Percentiles rank a stretch among this genome's conserved stretches.
phyloP scores from a whole-genome alignment of 345 rosid genomes.

The Noccaea bulbosa region DNA sequence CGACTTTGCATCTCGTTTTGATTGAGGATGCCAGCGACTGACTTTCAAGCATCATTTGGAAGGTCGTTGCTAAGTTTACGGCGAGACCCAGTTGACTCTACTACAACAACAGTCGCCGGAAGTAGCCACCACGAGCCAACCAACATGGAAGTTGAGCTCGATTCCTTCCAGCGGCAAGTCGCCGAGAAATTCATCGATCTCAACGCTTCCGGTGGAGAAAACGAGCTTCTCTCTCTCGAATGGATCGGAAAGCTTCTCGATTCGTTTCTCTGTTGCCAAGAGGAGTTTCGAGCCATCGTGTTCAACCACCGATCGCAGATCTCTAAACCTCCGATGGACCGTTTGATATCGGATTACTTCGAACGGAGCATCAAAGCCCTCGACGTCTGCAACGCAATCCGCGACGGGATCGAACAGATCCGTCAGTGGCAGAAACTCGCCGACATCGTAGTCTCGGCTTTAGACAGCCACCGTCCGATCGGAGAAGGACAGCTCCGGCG shows the following conservation, averaged over 20 bases:
- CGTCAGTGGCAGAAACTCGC: constrained; percentile 69
- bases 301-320: constrained; percentile 47
- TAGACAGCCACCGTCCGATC: constrained; percentile 51
- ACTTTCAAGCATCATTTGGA: constrained; percentile 56
- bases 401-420: constrained; percentile 85
- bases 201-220: constrained; percentile 36
- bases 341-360: constrained; percentile 57
- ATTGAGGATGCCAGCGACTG: constrained; percentile 64
- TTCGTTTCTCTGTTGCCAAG: constrained; percentile 64
- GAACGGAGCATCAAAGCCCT: constrained; percentile 85
- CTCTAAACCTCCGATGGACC: constrained; percentile 54
- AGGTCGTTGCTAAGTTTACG: constrained; percentile 57
- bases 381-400: constrained; percentile 81
- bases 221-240: constrained; percentile 59
- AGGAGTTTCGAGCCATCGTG: constrained; percentile 62
- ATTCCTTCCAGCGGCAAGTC: constrained; percentile 66
- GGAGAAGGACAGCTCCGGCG: constrained; percentile 94
- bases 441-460: constrained; percentile 68
- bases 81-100: constrained; percentile 52
- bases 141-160: constrained; percentile 55
- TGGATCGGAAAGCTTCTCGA: constrained; percentile 69
- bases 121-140: constrained; percentile 30
- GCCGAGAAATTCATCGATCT: constrained; percentile 60
- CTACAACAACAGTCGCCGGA: constrained; percentile 16
- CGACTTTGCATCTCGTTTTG: constrained; percentile 9